Evolutionary conservation across 805 yeast genomes (phyloP).

Genomic region (Spathaspora sp.): DNA sequence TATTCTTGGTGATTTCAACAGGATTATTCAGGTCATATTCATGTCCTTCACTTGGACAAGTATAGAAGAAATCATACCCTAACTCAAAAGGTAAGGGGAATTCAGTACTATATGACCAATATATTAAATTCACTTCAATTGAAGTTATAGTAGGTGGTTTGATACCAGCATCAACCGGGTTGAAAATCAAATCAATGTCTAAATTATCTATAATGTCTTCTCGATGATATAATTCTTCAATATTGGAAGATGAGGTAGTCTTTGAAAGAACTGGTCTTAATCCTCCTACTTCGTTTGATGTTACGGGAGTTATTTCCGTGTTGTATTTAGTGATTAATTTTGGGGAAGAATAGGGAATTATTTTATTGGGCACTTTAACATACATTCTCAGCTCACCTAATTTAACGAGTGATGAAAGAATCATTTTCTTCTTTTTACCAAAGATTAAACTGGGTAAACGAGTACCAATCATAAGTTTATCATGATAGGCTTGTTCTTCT

Average conservation of each 20-base stretch:
- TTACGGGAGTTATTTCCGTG: conserved; percentile 14
- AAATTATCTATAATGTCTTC: conserved; percentile 18
- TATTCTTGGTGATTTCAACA: conserved; percentile 28
- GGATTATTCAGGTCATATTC: conserved; percentile 16
- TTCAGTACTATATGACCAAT: conserved; percentile 40
- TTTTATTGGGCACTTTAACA: conserved; percentile 29
- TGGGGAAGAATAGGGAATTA: conserved; percentile 35
- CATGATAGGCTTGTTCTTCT: conserved; percentile 4
- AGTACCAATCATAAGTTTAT: conserved; percentile 26
- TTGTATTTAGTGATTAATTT: conserved; percentile 35
- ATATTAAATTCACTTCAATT: conserved; percentile 34
- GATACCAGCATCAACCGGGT: conserved; percentile 15
- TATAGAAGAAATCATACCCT: conserved; percentile 40
- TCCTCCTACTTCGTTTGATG: background rate
- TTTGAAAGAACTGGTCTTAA: conserved; percentile 12
- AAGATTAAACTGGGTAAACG: conserved; percentile 17
- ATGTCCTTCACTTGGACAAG: conserved; percentile 17
- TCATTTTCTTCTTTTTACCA: conserved; percentile 35
- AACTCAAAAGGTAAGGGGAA: conserved; percentile 38
- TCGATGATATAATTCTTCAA: conserved; percentile 30
- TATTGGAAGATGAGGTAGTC: conserved; percentile 16
- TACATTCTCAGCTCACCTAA: conserved; percentile 32
- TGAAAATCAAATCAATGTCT: conserved; percentile 26
- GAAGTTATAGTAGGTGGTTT: conserved; percentile 32
- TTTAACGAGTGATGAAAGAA: conserved; percentile 28